phyloP scores from a whole-genome alignment of 2,329 filamentous ascomycete species.

The Aspergillus caelatus region DNA sequence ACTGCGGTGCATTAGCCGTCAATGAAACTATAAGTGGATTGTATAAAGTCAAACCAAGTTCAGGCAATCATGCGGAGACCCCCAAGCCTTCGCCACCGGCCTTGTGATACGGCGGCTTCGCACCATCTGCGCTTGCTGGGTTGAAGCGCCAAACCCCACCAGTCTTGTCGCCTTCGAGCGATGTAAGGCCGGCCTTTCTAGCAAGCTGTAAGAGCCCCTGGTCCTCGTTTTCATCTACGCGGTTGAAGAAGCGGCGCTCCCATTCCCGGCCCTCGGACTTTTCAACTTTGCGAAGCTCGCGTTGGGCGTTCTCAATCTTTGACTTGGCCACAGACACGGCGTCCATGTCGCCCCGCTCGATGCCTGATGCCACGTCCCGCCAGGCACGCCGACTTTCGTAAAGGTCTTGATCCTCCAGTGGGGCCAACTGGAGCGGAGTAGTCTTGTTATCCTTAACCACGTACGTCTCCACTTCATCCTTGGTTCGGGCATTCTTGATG shows the following conservation, averaged over 20 bases:
- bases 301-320: conserved; percentile 87
- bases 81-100: conserved; percentile 45
- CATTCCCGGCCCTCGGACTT: conserved; percentile 74
- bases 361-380: conserved; percentile 80
- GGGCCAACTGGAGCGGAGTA: conserved; percentile 70
- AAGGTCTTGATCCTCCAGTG: conserved; percentile 78
- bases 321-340: conserved; percentile 75
- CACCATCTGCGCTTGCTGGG: conserved; percentile 52
- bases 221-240: conserved; percentile 38
- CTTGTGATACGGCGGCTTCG: conserved; percentile 47
- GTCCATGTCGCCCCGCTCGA: conserved; percentile 82
- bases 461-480: conserved; percentile 59
- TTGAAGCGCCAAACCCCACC: conserved; percentile 73
- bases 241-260: conserved; percentile 80
- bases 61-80: conserved; percentile 18
- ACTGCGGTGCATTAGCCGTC: not conserved
- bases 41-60: not conserved
- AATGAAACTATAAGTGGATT: not conserved
- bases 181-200: conserved; percentile 42
- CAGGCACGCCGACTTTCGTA: conserved; percentile 88
- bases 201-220: conserved; percentile 48
- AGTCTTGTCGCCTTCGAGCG: conserved; percentile 65
- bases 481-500: conserved; percentile 68
- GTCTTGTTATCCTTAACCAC: conserved; percentile 60
- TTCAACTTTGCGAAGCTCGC: conserved; percentile 74